These are phyloP conservation scores for Pseudognaphalium luteoalbum DNA, from an alignment of 129 eudicot species.

Conservation along the genomic window DNA sequence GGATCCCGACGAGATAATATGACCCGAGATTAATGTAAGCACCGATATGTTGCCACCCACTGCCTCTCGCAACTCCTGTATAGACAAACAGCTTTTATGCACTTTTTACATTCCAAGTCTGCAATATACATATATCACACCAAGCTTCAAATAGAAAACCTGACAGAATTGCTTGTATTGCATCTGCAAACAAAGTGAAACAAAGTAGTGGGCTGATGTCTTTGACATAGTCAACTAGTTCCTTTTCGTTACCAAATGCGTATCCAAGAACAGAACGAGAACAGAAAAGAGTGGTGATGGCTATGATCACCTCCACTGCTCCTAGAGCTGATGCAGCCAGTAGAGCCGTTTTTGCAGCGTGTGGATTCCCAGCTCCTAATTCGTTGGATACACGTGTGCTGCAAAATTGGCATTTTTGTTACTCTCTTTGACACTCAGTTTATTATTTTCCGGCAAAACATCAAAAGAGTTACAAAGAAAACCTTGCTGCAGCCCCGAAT, in stretches of 20 bases:
- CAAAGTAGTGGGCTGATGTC: constrained; percentile 38
- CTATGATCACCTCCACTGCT: constrained; percentile 32
- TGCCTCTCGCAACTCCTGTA: constrained; percentile 66
- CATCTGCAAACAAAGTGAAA: constrained; percentile 37
- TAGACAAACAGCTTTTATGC: neutral
- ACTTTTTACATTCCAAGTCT: neutral
- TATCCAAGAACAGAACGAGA: constrained; percentile 37
- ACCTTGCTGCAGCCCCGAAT: constrained; percentile 61
- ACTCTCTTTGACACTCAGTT: neutral
- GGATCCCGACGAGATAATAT: constrained; percentile 54
- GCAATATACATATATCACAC: neutral
- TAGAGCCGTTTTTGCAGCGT: constrained; percentile 33
- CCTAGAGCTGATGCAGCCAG: constrained; percentile 24
- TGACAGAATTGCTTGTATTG: constrained; percentile 35
- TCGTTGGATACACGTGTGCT: constrained; percentile 42
- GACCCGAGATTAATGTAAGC: constrained; percentile 67
- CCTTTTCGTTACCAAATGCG: constrained; percentile 33
- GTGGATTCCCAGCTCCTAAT: constrained; percentile 41
- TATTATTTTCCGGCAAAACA: neutral
- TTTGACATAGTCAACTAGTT: constrained; percentile 35
- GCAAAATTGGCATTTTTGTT: neutral
- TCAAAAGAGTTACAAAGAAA: neutral
- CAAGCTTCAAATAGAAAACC: constrained; percentile 24
- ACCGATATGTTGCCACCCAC: constrained; percentile 68
- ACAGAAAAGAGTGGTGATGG: constrained; percentile 22